Evolutionary conservation across 2,329 filamentous ascomycete species (phyloP).

Genomic region (Pseudocercospora ulei): DNA sequence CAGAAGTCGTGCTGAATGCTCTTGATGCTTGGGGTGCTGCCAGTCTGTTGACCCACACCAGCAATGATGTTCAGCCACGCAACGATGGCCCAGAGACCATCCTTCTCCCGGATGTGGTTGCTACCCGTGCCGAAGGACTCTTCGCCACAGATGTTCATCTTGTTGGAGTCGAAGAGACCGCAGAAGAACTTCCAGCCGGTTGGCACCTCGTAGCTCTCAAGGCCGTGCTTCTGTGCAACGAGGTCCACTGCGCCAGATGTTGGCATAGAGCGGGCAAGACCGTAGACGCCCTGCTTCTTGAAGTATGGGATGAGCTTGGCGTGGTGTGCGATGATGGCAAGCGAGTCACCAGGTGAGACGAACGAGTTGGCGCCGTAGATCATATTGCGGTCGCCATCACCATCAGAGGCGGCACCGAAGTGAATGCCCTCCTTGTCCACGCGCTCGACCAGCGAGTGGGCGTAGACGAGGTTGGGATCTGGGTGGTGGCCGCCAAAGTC

Average conservation of each 20-base stretch:
- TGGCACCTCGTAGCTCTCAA: slow-evolving; percentile 90
- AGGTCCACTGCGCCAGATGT: slow-evolving; percentile 92
- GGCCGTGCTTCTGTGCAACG: slow-evolving; percentile 85
- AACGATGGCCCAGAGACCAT: slow-evolving; percentile 92
- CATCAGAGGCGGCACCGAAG: slow-evolving; percentile 92
- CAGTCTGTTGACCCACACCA: slow-evolving; percentile 73
- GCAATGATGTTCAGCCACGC: slow-evolving; percentile 99
- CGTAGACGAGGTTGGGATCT: slow-evolving; percentile 95
- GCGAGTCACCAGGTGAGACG: slow-evolving; percentile 90
- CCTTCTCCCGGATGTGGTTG: slow-evolving; percentile 99
- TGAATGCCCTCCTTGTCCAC: slow-evolving; percentile 87
- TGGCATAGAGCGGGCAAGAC: slow-evolving; percentile 93
- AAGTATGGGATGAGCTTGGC: slow-evolving; percentile 96
- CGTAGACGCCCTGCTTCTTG: slow-evolving; percentile 91
- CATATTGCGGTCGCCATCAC: slow-evolving; percentile 99
- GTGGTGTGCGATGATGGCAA: slow-evolving; percentile 97
- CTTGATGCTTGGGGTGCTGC: slow-evolving; percentile 78
- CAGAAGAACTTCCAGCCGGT: slow-evolving; percentile 99
- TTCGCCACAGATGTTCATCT: slow-evolving; percentile 96
- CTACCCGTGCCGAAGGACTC: slow-evolving; percentile 96
- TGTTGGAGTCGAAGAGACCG: slow-evolving; percentile 83
- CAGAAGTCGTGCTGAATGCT: slow-evolving; percentile 97
- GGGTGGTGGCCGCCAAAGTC: slow-evolving; percentile 97
- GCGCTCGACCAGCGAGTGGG: slow-evolving; percentile 83
- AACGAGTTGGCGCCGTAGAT: slow-evolving; percentile 96